These are phyloP conservation scores for Chalciporus piperatoides DNA, from an alignment of 1,284 basidiomycete genomes.

Conservation along the genomic window DNA sequence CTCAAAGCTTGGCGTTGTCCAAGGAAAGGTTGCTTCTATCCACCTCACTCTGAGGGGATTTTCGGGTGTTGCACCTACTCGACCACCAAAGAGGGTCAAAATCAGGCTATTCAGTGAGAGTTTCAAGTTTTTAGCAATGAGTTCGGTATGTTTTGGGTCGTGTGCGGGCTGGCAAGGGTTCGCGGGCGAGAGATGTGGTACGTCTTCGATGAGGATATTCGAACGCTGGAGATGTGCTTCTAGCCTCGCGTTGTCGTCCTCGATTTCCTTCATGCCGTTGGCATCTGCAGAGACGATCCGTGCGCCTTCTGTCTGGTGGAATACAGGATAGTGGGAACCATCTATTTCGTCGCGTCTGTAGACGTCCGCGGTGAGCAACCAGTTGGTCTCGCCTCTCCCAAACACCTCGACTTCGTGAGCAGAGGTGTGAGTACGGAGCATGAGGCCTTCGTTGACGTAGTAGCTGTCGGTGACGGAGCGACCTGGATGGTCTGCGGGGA, in stretches of 20 bases:
- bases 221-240: slow-evolving; percentile 57
- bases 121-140: slow-evolving; percentile 85
- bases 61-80: slow-evolving; percentile 43
- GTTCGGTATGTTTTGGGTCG: slow-evolving; percentile 63
- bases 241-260: slow-evolving; percentile 64
- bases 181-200: slow-evolving; percentile 65
- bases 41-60: slow-evolving; percentile 86
- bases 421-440: slow-evolving; percentile 97
- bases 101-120: slow-evolving; percentile 89
- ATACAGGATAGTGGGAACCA: slow-evolving; percentile 94
- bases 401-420: slow-evolving; percentile 97
- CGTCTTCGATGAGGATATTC: slow-evolving; percentile 84
- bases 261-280: slow-evolving; percentile 54
- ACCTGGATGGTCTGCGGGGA: slow-evolving; percentile 92
- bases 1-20: slow-evolving; percentile 96
- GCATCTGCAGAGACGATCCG: slow-evolving; percentile 65
- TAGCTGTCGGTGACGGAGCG: slow-evolving; percentile 90
- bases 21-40: slow-evolving; percentile 98
- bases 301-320: slow-evolving; percentile 99
- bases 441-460: slow-evolving; percentile 86
- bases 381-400: slow-evolving; percentile 68
- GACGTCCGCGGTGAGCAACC: slow-evolving; percentile 97
- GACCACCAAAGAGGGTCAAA: slow-evolving; percentile 75
- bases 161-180: slow-evolving; percentile 85
- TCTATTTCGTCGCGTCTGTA: slow-evolving; percentile 99